Evolutionary conservation across 208 protist genomes (phyloP).

Genomic region (Tritrichomonas foetus): DNA sequence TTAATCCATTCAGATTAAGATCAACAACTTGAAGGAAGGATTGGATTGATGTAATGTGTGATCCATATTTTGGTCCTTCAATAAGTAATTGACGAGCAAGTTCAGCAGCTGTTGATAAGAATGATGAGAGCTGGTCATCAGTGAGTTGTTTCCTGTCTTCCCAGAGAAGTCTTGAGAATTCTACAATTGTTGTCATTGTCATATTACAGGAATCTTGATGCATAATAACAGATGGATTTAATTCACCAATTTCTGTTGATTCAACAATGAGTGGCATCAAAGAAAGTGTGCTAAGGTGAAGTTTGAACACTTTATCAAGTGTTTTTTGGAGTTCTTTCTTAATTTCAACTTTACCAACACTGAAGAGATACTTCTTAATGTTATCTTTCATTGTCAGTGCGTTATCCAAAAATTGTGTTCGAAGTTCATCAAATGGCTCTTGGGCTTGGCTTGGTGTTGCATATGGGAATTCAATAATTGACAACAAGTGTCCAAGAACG

Average conservation of each 20-base stretch:
- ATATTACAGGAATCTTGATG: conserved; percentile 25
- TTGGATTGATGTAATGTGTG: background rate
- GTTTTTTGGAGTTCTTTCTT: background rate
- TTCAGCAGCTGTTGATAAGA: background rate
- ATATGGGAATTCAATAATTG: background rate
- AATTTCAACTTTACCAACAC: background rate
- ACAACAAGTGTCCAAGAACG: background rate
- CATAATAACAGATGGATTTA: background rate
- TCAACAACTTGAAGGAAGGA: background rate
- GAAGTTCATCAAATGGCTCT: background rate
- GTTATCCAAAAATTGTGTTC: background rate
- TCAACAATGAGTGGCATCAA: background rate
- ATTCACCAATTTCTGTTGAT: background rate
- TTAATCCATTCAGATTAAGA: background rate
- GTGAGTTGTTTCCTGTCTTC: background rate
- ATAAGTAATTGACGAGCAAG: background rate
- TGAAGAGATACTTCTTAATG: background rate
- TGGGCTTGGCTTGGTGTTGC: background rate
- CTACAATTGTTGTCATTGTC: background rate
- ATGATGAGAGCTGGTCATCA: background rate
- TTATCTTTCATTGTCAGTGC: background rate
- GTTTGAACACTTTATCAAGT: background rate
- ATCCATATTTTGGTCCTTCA: background rate
- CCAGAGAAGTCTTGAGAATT: background rate
- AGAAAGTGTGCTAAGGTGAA: background rate